These are phyloP conservation scores for Crassisporium funariophilum DNA, from an alignment of 768 basidiomycete genomes.

Conservation along the genomic window DNA sequence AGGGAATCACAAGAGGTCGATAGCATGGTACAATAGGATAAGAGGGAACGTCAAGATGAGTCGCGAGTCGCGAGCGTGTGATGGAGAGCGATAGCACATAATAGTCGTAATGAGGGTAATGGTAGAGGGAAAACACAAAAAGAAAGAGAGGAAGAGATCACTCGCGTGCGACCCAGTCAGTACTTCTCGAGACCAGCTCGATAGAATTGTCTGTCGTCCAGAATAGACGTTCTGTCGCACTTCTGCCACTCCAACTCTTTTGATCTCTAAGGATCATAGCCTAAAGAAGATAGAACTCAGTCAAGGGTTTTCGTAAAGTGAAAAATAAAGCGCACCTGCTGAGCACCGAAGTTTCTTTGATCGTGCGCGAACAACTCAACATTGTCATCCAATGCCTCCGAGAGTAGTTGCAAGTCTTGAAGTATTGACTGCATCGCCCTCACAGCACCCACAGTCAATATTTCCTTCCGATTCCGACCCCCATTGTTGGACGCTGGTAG, in stretches of 20 bases:
- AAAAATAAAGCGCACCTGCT: slow-evolving; percentile 65
- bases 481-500: slow-evolving; percentile 58
- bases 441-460: slow-evolving; percentile 70
- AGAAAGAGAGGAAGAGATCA: slow-evolving; percentile 28
- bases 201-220: slow-evolving; percentile 92
- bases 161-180: slow-evolving; percentile 84
- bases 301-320: slow-evolving; percentile 1
- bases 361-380: slow-evolving; percentile 91
- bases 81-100: slow-evolving; percentile 11
- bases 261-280: slow-evolving; percentile 97
- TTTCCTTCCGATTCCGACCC: slow-evolving; percentile 75
- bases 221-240: slow-evolving; percentile 89
- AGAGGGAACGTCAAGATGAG: slow-evolving; percentile 9
- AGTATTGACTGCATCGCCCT: slow-evolving; percentile 83
- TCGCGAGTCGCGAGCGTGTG: slow-evolving; percentile 6
- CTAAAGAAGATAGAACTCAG: slow-evolving; percentile 37
- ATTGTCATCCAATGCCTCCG: slow-evolving; percentile 89
- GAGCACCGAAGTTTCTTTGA: slow-evolving; percentile 94
- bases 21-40: slow-evolving; percentile 16
- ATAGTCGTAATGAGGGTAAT: slow-evolving; percentile 15
- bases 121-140: slow-evolving; percentile 10
- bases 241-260: slow-evolving; percentile 92
- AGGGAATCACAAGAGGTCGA: slow-evolving; percentile 3
- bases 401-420: slow-evolving; percentile 83
- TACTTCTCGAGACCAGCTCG: slow-evolving; percentile 81